phyloP scores from a whole-genome alignment of 108 stramenopile species.

The Stephanodiscus minutulus region DNA sequence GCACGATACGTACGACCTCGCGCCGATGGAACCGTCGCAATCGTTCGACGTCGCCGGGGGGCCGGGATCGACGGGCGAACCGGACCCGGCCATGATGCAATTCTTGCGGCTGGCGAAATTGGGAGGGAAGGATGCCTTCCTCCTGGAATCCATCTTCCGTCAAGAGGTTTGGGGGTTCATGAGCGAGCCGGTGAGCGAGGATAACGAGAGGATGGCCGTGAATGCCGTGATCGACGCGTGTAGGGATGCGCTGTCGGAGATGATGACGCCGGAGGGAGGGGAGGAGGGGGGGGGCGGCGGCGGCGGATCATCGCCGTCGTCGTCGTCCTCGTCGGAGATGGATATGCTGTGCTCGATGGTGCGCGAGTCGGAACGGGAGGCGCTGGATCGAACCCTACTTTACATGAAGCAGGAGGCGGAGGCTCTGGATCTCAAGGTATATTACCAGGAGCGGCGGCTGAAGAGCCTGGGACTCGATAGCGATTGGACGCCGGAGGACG shows the following conservation, averaged over 20 bases:
- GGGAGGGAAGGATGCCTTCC: slow-evolving; percentile 88
- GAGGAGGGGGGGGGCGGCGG: slow-evolving; percentile 30
- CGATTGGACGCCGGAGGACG: slow-evolving; percentile 84
- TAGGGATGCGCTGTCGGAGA: slow-evolving; percentile 62
- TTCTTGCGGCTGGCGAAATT: slow-evolving; percentile 79
- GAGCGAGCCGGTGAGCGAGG: slow-evolving; percentile 84
- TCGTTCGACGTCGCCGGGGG: slow-evolving; percentile 75
- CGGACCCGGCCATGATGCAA: slow-evolving; percentile 89
- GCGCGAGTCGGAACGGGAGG: slow-evolving; percentile 67
- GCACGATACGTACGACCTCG: slow-evolving; percentile 83
- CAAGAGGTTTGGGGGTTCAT: slow-evolving; percentile 95
- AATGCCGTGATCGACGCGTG: slow-evolving; percentile 63
- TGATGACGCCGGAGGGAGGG: slow-evolving; percentile 51
- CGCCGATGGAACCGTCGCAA: slow-evolving; percentile 83
- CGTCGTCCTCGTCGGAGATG: too few relatives aligned
- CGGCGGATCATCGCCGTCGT: not conserved
- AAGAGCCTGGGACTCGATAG: slow-evolving; percentile 90
- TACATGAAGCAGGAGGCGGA: slow-evolving; percentile 83
- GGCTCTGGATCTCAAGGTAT: slow-evolving; percentile 91
- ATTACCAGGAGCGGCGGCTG: slow-evolving; percentile 92
- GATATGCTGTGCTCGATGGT: slow-evolving; percentile 60
- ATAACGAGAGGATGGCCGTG: slow-evolving; percentile 79
- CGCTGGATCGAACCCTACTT: slow-evolving; percentile 64
- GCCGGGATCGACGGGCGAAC: slow-evolving; percentile 67
- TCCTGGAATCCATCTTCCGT: slow-evolving; percentile 92